Conservation (phyloP, 169 alveolate species). For the Plasmodium vivax region DNA sequence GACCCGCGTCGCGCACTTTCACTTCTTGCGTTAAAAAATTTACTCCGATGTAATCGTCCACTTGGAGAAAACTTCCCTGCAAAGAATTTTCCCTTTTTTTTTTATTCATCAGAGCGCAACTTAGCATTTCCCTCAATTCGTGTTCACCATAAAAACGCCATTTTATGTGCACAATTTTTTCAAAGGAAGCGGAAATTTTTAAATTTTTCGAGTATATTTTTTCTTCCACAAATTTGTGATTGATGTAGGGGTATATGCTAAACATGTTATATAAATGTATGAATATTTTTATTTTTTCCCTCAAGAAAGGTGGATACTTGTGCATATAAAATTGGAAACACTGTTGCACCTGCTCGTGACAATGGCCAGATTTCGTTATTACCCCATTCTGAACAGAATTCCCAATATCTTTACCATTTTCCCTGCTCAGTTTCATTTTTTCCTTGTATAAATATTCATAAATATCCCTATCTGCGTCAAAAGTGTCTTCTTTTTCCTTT, state of each 20-base stretch:
- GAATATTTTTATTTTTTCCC: constrained; percentile 68
- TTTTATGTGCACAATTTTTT: constrained; percentile 48
- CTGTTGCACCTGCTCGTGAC: constrained; percentile 13
- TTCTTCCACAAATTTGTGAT: constrained; percentile 65
- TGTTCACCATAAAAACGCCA: constrained; percentile 35
- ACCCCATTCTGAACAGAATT: not conserved
- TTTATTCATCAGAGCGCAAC: not conserved
- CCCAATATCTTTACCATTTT: not conserved
- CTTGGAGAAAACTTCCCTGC: constrained; percentile 27
- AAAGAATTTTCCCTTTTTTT: constrained; percentile 1
- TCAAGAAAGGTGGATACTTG: constrained; percentile 66
- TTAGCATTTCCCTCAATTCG: constrained; percentile 20
- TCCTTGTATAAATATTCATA: constrained; percentile 71
- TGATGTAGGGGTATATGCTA: constrained; percentile 72
- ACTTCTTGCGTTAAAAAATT: constrained; percentile 76
- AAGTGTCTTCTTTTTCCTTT: constrained; percentile 19
- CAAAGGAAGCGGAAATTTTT: constrained; percentile 23
- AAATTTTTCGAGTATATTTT: constrained; percentile 39
- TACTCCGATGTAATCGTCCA: constrained; percentile 53
- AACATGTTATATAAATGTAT: constrained; percentile 71
- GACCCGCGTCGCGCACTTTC: constrained; percentile 18
- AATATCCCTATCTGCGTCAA: constrained; percentile 37
- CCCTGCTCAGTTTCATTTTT: constrained; percentile 30
- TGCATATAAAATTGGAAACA: constrained; percentile 67
- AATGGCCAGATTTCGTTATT: not conserved